Conservation (phyloP, 345 rosid genomes). For the Lumnitzera littorea region DNA sequence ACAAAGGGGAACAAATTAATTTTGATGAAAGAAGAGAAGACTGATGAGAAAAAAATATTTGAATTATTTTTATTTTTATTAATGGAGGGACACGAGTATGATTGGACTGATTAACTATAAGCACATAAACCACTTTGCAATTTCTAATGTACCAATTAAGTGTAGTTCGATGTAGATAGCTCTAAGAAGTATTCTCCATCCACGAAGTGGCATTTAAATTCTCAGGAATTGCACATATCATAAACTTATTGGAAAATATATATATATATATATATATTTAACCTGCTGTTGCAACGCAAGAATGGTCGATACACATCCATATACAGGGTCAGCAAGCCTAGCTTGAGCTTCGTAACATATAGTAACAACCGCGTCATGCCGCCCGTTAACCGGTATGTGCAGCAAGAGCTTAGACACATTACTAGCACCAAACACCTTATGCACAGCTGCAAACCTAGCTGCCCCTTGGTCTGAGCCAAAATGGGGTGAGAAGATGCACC, state of each 20-base stretch:
- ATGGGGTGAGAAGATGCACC: conserved; percentile 94
- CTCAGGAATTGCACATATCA: neutral
- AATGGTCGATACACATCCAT: conserved; percentile 89
- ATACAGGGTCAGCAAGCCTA: conserved; percentile 89
- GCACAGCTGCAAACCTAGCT: conserved; percentile 91
- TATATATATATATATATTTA: neutral
- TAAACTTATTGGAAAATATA: neutral
- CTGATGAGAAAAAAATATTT: too few relatives aligned
- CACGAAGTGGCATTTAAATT: neutral
- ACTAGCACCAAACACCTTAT: conserved; percentile 95
- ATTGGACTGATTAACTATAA: too few relatives aligned
- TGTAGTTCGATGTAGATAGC: too few relatives aligned
- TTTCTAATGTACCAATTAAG: too few relatives aligned
- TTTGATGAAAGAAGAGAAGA: too few relatives aligned
- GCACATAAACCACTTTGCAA: too few relatives aligned
- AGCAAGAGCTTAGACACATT: conserved; percentile 78
- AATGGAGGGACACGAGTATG: too few relatives aligned
- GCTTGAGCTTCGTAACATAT: conserved; percentile 95
- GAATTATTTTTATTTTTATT: too few relatives aligned
- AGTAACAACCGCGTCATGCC: conserved; percentile 90
- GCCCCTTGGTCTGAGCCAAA: conserved; percentile 93
- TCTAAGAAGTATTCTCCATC: conserved; percentile 1
- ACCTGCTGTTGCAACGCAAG: conserved; percentile 96
- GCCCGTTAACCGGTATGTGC: conserved; percentile 72
- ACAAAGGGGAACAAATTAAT: too few relatives aligned